These are phyloP conservation scores for Monosporascus cannonballus DNA, from an alignment of 2,329 filamentous ascomycete genomes.

Conservation along the genomic window DNA sequence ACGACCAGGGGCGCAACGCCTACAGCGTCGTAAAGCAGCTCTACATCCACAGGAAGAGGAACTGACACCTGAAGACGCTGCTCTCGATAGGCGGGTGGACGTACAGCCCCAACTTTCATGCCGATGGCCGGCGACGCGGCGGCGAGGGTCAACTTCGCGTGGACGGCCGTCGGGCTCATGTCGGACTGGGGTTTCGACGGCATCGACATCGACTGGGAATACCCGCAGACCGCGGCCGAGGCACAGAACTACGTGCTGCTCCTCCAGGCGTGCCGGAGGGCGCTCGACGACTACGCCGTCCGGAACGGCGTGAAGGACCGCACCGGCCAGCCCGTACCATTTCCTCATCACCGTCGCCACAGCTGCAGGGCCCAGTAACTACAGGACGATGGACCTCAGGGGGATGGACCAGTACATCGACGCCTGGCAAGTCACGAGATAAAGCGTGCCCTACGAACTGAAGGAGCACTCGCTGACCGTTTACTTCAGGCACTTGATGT, in stretches of 20 bases:
- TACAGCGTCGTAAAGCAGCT: conserved; percentile 77
- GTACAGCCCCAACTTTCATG: conserved; percentile 66
- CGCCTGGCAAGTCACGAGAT: conserved; percentile 35
- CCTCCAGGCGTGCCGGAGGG: conserved; percentile 35
- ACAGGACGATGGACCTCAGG: conserved; percentile 42
- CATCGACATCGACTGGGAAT: conserved; percentile 54
- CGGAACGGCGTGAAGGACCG: conserved; percentile 12
- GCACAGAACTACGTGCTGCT: conserved; percentile 36
- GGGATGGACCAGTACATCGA: conserved; percentile 54
- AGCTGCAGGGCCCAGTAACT: conserved; percentile 42
- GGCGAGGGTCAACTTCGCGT: conserved; percentile 60
- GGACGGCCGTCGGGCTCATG: conserved; percentile 61
- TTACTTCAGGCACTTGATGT: conserved; percentile 47
- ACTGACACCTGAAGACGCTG: conserved; percentile 73
- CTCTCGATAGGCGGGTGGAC: conserved; percentile 79
- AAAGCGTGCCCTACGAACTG: background rate
- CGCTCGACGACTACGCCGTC: conserved; percentile 23
- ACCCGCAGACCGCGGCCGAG: conserved; percentile 34
- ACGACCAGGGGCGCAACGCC: conserved; percentile 50
- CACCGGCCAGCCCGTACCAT: conserved; percentile 26
- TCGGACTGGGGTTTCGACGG: conserved; percentile 59
- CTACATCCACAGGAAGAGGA: conserved; percentile 66
- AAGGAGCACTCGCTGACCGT: background rate
- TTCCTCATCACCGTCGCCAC: conserved; percentile 47
- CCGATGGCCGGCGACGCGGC: conserved; percentile 53